A percentile compares a stretch with the other conserved stretches of the same genome.
phyloP scores from a whole-genome alignment of 1,284 basidiomycete genomes.

The Hemileia vastatrix region DNA sequence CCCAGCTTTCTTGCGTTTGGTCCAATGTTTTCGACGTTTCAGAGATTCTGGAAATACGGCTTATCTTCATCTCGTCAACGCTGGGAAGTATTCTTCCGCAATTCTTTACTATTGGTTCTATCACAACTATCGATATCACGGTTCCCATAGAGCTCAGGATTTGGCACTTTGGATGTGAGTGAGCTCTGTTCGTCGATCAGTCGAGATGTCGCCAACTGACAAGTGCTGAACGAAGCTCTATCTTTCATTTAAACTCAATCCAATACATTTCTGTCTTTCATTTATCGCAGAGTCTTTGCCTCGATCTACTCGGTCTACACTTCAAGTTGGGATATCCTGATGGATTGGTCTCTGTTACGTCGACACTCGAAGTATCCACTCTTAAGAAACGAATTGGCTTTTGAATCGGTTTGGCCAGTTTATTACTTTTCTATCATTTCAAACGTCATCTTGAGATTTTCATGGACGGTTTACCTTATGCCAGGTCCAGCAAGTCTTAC shows the following conservation, averaged over 20 bases:
- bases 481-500: constrained; percentile 50
- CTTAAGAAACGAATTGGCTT: constrained; percentile 62
- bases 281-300: constrained; percentile 57
- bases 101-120: constrained; percentile 40
- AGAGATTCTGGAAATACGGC: constrained; percentile 56
- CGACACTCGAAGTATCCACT: constrained; percentile 55
- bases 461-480: constrained; percentile 72
- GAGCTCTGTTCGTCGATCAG: constrained; percentile 1
- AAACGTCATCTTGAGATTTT: constrained; percentile 66
- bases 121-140: constrained; percentile 37
- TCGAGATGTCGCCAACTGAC: too few species aligned
- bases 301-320: constrained; percentile 62
- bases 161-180: constrained; percentile 28
- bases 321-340: constrained; percentile 60
- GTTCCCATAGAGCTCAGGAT: constrained; percentile 22
- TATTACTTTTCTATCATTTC: constrained; percentile 50
- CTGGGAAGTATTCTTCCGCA: constrained; percentile 45
- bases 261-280: constrained; percentile 49
- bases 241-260: constrained; percentile 36
- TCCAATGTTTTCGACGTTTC: constrained; percentile 80
- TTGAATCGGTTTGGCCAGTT: constrained; percentile 31
- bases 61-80: constrained; percentile 74
- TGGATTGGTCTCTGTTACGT: constrained; percentile 56
- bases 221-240: not conserved
- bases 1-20: constrained; percentile 62